phyloP scores from a whole-genome alignment of 495 filamentous ascomycete species.

The Lepidopterella palustris region DNA sequence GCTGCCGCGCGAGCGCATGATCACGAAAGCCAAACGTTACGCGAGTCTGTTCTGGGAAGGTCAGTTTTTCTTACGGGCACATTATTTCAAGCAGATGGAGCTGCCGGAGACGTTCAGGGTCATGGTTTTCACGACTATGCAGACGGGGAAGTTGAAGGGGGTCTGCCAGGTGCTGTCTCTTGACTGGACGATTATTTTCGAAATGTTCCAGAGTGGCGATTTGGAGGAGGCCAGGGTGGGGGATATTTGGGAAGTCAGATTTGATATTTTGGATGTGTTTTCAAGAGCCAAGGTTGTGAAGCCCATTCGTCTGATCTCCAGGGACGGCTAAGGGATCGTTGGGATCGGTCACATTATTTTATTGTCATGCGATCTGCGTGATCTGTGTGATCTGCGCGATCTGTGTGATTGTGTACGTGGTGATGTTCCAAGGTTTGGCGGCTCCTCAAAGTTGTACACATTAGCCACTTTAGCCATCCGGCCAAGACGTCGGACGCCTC shows the following conservation, averaged over 20 bases:
- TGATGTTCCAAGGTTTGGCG: no score
- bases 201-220: neutral
- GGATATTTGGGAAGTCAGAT: neutral
- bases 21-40: constrained; percentile 12
- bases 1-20: constrained; percentile 43
- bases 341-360: neutral
- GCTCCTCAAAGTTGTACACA: no score
- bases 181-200: neutral
- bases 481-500: no score
- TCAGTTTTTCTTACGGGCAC: constrained; percentile 67
- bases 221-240: neutral
- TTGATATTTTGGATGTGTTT: neutral
- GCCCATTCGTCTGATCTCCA: neutral
- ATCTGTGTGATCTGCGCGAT: no score
- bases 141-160: no score
- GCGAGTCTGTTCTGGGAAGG: constrained; percentile 52
- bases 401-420: no score
- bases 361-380: no score
- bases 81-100: constrained; percentile 57
- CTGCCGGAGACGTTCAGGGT: constrained; percentile 60
- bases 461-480: no score
- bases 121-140: constrained; percentile 31
- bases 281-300: neutral
- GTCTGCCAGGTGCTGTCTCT: no score
- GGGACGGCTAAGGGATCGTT: neutral